phyloP scores from a whole-genome alignment of 257 asterid genomes.

The Fraxinus cuspidata region DNA sequence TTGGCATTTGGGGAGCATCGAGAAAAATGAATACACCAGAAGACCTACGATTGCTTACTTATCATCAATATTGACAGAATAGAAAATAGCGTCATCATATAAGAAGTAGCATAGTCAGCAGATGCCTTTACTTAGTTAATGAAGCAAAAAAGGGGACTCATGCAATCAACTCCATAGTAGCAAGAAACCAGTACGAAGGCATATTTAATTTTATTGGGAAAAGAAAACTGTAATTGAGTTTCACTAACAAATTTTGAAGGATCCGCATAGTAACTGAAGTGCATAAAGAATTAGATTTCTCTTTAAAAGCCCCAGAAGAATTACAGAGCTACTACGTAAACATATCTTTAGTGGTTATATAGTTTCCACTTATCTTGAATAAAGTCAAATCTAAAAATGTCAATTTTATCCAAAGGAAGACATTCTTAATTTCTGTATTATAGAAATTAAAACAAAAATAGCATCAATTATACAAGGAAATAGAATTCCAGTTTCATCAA shows the following conservation, averaged over 20 bases:
- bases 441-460: neutral
- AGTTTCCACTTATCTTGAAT: neutral
- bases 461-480: neutral
- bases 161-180: neutral
- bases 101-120: neutral
- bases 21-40: neutral
- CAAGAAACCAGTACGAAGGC: neutral
- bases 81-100: neutral
- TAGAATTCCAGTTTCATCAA: neutral
- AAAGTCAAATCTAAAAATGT: neutral
- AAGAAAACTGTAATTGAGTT: neutral
- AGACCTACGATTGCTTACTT: neutral
- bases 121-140: neutral
- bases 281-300: neutral
- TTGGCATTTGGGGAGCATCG: neutral
- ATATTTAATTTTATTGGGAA: neutral
- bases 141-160: neutral
- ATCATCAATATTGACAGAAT: neutral
- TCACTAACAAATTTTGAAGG: neutral
- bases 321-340: neutral
- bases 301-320: neutral
- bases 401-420: neutral
- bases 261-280: neutral
- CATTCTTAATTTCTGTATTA: neutral
- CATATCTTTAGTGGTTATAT: too few species aligned